Base-by-base conservation (phyloP, 768 basidiomycete species). In the Trametes maxima region DNA sequence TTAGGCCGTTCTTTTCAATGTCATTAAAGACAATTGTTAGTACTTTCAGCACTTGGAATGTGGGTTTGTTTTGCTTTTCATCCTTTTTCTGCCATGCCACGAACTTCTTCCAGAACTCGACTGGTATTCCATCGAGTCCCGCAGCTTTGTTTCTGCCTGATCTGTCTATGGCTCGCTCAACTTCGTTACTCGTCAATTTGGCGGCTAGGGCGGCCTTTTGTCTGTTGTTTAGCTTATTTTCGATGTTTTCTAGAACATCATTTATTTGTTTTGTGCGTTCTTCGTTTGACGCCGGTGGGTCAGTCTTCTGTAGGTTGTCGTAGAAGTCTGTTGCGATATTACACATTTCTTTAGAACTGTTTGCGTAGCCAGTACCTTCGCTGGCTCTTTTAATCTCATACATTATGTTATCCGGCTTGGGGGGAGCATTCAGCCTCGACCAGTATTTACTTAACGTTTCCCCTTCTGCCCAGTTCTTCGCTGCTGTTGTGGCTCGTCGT, bases 21-120 rank as follows among this genome's bases (percentile, higher is more conserved):
- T 58, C 57, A 28, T 58, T 58, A 48, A 48, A 58, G 5, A 58
- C 47, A 7, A 7, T 4, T 16, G 13, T 22, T 13, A 54, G 28
- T 2, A 19, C 25, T 7, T 13, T 24, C 1, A 28, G 24, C 2
- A 54, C 35, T 21, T 54, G 42, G 28, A 54, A 42, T 12, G 14
- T 4, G 37, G 35, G 35, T 42, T 54, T 42, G 8, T 16, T 42
- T 5, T 19, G 24, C 21, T 43, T 42, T 2, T 21, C 54, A 6
- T 3, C 36, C 12, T 14, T 4, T 19, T 37, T 21, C 5, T 19
- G 21, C 21, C 45, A 24, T 22, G n/a, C 19, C 6, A 22, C 6
- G 22, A 5, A 46, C 6, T 24, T 22, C 16, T 46, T 46, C n/a
- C 22, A 46, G 22, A 46, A 7, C 24, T 46, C 45, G 3, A 46